Evolutionary conservation across 345 rosid genomes (phyloP), one percentile per base, ranked within the genome.

Genomic region (Hibiscus syriacus): DNA sequence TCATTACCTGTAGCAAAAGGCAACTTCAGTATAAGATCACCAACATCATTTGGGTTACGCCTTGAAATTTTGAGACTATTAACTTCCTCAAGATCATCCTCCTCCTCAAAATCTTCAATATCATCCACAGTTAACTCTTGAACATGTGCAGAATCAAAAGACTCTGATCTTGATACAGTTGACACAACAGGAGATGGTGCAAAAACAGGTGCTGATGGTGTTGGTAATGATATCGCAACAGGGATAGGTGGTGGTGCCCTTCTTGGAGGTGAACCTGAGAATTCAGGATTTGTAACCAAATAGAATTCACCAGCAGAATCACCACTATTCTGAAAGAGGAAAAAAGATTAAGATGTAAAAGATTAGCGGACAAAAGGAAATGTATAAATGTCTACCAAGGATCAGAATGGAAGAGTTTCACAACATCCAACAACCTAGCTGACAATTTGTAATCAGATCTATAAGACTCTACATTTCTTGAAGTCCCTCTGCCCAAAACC

Each of bases 41-140:
- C 82, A 64, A 85, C 90, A 77, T 83, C 95, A 78, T 72, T 85
- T 66, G 74, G 83, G 57, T 81, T 84, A 41, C 92, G 85, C 76
- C 97, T 85, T 63, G 90, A 87, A 76, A 84, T 75, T 78, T 88
- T 87, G 73, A 80, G 70, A 81, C 87, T 86, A 70, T 72, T 72
- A 75, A 87, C 82, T 78, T 84, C 92, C 52, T 85, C 95, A 26
- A 32, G 41, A 55, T 82, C 87, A 69, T 83, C 92, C 62, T 89
- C 97, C 34, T 87, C 92, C 72, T 89, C 96, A 81, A 90, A 91
- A 83, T 91, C 98, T 34, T 94, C 98, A 82, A 94, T 94, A 78
- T 94, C 99, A 82, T 94, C 99, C 61, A 94, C 95, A 66, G 98
- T 90, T 61, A 94, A 86, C 76, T 94, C 99, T 69, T 76, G 87